Conservation (phyloP, 2,329 filamentous ascomycete genomes). For the Apiospora arundinis region DNA sequence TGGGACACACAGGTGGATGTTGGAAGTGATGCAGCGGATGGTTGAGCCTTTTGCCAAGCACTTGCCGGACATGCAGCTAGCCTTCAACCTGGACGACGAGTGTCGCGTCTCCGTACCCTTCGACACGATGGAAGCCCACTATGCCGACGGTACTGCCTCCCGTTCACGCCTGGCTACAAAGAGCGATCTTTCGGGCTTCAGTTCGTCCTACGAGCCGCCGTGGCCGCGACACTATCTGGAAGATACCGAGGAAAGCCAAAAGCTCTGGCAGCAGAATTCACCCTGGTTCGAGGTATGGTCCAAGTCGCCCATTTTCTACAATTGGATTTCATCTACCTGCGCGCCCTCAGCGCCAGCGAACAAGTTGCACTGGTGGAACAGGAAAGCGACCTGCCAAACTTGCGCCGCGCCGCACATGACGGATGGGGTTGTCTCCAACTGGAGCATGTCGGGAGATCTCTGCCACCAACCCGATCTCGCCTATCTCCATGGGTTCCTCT, state of each 20-base stretch:
- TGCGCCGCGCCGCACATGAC: conserved; percentile 46
- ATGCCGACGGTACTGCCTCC: conserved; percentile 34
- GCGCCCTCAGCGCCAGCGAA: conserved; percentile 53
- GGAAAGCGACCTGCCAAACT: conserved; percentile 39
- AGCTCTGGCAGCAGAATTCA: conserved; percentile 33
- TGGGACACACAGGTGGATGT: conserved; percentile 46
- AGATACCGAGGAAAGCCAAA: conserved; percentile 31
- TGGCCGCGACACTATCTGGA: conserved; percentile 34
- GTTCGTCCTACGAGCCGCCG: conserved; percentile 30
- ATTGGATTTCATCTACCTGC: conserved; percentile 48
- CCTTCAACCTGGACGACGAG: conserved; percentile 58
- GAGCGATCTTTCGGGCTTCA: conserved; percentile 31
- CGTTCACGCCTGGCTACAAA: conserved; percentile 36
- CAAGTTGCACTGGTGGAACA: conserved; percentile 46
- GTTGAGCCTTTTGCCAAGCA: conserved; percentile 48
- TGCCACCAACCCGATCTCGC: conserved; percentile 57
- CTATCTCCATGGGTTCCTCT: conserved; percentile 58
- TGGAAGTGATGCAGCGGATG: conserved; percentile 45
- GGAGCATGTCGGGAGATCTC: conserved; percentile 48
- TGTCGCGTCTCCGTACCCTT: conserved; percentile 53
- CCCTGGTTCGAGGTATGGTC: conserved; percentile 36
- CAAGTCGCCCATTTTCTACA: conserved; percentile 43
- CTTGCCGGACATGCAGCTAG: conserved; percentile 59
- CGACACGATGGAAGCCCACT: conserved; percentile 47
- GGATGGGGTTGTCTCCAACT: conserved; percentile 51